Base-by-base conservation (phyloP, 2,329 filamentous ascomycete genomes). In the Apiospora koreana region DNA sequence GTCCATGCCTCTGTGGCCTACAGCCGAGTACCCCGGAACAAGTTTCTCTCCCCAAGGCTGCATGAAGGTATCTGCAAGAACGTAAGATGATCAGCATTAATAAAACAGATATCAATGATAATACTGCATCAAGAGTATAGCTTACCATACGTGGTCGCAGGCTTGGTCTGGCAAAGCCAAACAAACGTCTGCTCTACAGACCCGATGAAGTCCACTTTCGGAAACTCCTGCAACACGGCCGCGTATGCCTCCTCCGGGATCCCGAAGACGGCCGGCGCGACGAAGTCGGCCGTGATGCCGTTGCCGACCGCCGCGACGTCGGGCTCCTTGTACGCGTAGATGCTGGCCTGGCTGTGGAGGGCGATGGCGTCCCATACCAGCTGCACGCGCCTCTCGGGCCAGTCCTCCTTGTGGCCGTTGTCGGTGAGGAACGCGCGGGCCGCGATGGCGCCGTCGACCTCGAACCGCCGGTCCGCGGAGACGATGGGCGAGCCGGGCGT, bases 341-440 rank as follows among this genome's bases (percentile, higher is more conserved):
- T 81, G n/a, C 72, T 77, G 0, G 71, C 70, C 6, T 79, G 80
- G 0, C 81, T 82, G 73, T 85, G 83, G 69, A 86, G 76, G 0
- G 84, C 84, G 70, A 86, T 86, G 14, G 80, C 75, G 72, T 87
- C 84, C 84, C 84, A 87, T 12, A 84, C 79, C 6, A 85, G 77
- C 75, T 87, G 84, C 4, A 83, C 71, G 2, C 81, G 77, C 46
- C 80, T 77, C 41, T 81, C 76, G 64, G 83, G 79, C 82, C 83
- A 85, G 69, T 79, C 66, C 73, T 87, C 35, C 35, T 35, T 3
- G 35, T 3, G 3, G 4, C 35, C 35, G 35, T 35, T 3, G 8
- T 35, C 4, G 35, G 4, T 35, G 3, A 35, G 3, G 35, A 35
- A 35, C 4, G 3, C 35, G 8, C 35, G 35, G 4, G 35, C 35